Evolutionary conservation across 192 early-diverging fungal species (phyloP).

Genomic region (Fimicolochytrium jonesii): DNA sequence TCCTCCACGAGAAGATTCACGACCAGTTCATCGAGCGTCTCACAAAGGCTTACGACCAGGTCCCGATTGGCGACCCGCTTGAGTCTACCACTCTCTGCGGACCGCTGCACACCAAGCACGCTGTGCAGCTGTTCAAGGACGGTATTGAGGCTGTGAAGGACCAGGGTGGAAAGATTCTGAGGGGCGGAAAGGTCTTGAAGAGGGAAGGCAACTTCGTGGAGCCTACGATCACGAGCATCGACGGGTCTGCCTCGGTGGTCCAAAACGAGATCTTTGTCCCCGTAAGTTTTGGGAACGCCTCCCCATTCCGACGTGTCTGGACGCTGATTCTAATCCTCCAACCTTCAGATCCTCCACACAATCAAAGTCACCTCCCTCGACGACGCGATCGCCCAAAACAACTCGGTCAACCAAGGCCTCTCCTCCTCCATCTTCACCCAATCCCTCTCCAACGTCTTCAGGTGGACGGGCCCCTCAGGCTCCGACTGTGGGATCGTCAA

Average conservation of each 20-base stretch:
- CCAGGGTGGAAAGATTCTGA: constrained; percentile 82
- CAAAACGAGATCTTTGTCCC: constrained; percentile 95
- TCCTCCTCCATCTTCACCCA: constrained; percentile 81
- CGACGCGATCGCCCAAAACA: constrained; percentile 86
- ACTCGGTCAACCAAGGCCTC: constrained; percentile 84
- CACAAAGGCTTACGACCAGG: constrained; percentile 77
- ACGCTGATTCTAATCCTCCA: no score
- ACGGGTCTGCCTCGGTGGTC: constrained; percentile 69
- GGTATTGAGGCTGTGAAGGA: constrained; percentile 73
- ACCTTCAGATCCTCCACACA: constrained; percentile 84
- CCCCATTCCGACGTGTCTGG: no score
- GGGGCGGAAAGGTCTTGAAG: constrained; percentile 74
- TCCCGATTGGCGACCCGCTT: constrained; percentile 85
- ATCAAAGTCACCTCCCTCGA: constrained; percentile 72
- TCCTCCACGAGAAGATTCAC: constrained; percentile 84
- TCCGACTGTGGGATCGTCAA: constrained; percentile 90
- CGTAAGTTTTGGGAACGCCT: constrained; percentile 46
- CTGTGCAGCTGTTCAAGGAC: constrained; percentile 69
- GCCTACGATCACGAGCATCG: constrained; percentile 86
- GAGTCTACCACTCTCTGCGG: constrained; percentile 73
- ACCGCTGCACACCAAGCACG: constrained; percentile 83
- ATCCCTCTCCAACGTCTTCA: constrained; percentile 75
- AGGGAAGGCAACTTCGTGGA: constrained; percentile 84
- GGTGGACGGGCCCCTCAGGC: constrained; percentile 84
- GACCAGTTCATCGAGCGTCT: constrained; percentile 76